Base-by-base conservation (phyloP, 1,284 basidiomycete genomes). In the Ustilago cynodontis region DNA sequence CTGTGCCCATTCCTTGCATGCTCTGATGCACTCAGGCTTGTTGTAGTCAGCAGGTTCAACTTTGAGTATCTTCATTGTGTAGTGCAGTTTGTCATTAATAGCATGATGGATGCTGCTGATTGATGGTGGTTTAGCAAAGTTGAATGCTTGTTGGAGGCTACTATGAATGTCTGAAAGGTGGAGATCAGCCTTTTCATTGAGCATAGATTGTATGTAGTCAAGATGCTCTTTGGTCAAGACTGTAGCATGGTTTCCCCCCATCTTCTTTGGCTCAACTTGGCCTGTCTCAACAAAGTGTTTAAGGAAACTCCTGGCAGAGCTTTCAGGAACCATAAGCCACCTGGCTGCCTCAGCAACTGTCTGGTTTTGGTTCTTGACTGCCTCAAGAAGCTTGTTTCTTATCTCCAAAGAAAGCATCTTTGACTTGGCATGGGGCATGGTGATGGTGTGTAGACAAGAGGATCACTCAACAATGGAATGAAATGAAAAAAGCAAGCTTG, bases 31-130 rank as follows among this genome's bases (percentile, higher is more conserved):
- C 4, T 35, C 31, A 24, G 35, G 35, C 37, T 39, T 37, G 53
- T 55, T 55, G 53, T 55, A 55, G 35, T 55, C 33, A 4, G 37
- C 53, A 20, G 53, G 53, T 13, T 55, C 53, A 41, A 55, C 53
- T 20, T 35, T 24, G 35, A 55, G 53, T 24, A 55, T n/a, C 37
- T 55, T 55, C 33, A 55, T 11, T 11, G 54, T 56, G 26, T 56
- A 56, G 20, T 14, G 24, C 1, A 56, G 54, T 37, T 56, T 56
- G 24, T 39, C 11, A 7, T 43, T 56, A 37, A 56, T 43, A 3
- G 26, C 39, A 3, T 37, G 9, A 28, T 43, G 14, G 14, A 56
- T 43, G 7, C 22, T 28, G 10, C 35, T 45, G 14, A 43, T 29
- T 29, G 54, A 56, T n/a, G 54, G 54, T 29, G 39, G 37, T 4